These are phyloP conservation scores for Pichia thaimueangensis DNA, from an alignment of 805 yeast genomes.

Conservation along the genomic window DNA sequence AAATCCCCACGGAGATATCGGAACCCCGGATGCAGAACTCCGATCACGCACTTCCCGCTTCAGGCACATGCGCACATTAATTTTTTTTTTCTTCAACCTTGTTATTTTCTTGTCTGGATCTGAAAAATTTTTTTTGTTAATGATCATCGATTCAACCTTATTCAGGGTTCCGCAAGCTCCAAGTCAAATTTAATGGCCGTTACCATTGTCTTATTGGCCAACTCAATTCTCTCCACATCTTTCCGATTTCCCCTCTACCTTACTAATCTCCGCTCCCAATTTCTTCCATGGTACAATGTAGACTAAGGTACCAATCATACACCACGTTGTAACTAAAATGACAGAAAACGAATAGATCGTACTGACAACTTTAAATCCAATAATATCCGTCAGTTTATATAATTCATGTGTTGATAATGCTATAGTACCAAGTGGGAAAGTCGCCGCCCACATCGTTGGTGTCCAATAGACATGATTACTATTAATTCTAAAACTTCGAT, in stretches of 20 bases:
- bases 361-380: slow-evolving; percentile 56
- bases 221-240: too few species aligned
- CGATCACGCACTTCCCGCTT: neutral
- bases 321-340: slow-evolving; percentile 38
- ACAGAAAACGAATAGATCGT: slow-evolving; percentile 53
- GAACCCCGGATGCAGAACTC: neutral
- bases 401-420: slow-evolving; percentile 52
- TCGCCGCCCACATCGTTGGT: slow-evolving; percentile 71
- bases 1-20: slow-evolving; percentile 1
- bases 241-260: too few species aligned
- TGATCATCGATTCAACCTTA: too few species aligned
- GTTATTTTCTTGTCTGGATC: too few species aligned
- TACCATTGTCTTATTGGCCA: too few species aligned
- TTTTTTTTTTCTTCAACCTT: too few species aligned
- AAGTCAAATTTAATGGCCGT: too few species aligned
- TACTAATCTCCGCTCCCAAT: slow-evolving; percentile 4
- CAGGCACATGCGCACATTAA: neutral
- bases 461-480: slow-evolving; percentile 29
- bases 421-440: slow-evolving; percentile 89
- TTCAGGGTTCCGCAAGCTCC: too few species aligned
- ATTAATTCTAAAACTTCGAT: neutral
- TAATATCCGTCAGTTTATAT: slow-evolving; percentile 40
- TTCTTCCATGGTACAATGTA: slow-evolving; percentile 26
- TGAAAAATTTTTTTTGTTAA: too few species aligned
- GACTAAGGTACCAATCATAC: slow-evolving; percentile 33